Evolutionary conservation across 306 rosid genomes (phyloP).

Genomic region (Cicer yamashitae): DNA sequence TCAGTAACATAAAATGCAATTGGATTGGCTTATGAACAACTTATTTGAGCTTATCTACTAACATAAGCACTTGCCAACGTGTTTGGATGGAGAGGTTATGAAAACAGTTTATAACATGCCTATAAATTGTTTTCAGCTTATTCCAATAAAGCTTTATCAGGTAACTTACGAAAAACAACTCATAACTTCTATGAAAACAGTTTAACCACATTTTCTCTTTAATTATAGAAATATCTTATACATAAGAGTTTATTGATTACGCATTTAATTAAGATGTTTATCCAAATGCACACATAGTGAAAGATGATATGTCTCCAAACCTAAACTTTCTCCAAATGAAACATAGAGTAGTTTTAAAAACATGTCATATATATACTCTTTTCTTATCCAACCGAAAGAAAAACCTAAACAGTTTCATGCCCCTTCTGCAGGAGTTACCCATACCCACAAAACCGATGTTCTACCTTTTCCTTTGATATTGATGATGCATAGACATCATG

Average conservation of each 20-base stretch:
- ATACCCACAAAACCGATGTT: background rate
- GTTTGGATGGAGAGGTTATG: background rate
- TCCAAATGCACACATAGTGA: background rate
- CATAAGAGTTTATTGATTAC: background rate
- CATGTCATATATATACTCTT: constrained; percentile 2
- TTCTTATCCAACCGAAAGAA: background rate
- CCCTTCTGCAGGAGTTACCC: background rate
- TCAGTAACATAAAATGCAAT: background rate
- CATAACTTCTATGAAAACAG: background rate
- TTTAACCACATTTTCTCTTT: background rate
- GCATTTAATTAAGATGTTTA: background rate
- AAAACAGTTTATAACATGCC: constrained; percentile 4
- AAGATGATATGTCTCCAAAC: constrained; percentile 11
- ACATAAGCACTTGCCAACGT: background rate
- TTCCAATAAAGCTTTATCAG: background rate
- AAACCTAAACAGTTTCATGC: background rate
- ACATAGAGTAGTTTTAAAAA: constrained; percentile 13
- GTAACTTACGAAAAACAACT: constrained; percentile 3
- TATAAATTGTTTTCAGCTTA: background rate
- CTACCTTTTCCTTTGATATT: background rate
- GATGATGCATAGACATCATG: background rate
- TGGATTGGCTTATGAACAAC: background rate
- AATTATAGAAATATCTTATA: constrained; percentile 1
- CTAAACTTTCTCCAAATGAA: constrained; percentile 1
- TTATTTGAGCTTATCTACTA: background rate